Evolutionary conservation across 257 asterid genomes (phyloP), one percentile per base, ranked within the genome.

Genomic region (Fraxinus excelsior): DNA sequence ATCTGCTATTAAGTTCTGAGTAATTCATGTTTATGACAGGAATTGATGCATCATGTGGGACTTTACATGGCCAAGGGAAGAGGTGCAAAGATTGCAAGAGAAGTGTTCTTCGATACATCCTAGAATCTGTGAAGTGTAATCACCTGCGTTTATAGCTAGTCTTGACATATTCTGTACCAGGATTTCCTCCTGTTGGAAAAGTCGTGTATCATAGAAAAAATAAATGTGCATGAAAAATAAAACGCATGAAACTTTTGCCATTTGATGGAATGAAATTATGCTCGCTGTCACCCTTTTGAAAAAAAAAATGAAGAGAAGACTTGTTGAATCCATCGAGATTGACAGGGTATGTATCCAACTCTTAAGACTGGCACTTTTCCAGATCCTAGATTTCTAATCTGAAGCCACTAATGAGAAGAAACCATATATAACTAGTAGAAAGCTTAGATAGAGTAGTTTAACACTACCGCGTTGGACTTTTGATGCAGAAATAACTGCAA

Each of bases 21-120:
- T 14, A 62, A 18, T 32, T 29, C 11, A 35, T 10, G 40, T 25
- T 35, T 16, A 32, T 35, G 67, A 83, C 83, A 79, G 85, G 89
- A 86, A 70, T 70, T 90, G 76, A 90, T 86, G 94, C 92, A 88
- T 74, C 94, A 90, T 46, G 82, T 88, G 44, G 92, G 92, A 64
- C 89, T 88, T 42, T 84, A 88, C 78, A 88, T 88, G 92, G 90
- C 90, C 0, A 88, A 83, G 83, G 87, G 83, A 51, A 83, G 94
- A 81, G 94, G 94, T 53, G 92, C 94, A 58, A 90, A 80, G 81
- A 85, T 90, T 56, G 94, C 91, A 2, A 76, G 58, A 44, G 74
- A 87, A 80, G 76, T 88, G 40, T 65, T 68, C 46, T 80, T 83
- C 78, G 65, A 60, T 32, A 71, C 76, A 42, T 68, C 25, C 26